These are phyloP conservation scores for Cladosporium sphaerospermum DNA, from an alignment of 2,329 filamentous ascomycete genomes.

Conservation along the genomic window DNA sequence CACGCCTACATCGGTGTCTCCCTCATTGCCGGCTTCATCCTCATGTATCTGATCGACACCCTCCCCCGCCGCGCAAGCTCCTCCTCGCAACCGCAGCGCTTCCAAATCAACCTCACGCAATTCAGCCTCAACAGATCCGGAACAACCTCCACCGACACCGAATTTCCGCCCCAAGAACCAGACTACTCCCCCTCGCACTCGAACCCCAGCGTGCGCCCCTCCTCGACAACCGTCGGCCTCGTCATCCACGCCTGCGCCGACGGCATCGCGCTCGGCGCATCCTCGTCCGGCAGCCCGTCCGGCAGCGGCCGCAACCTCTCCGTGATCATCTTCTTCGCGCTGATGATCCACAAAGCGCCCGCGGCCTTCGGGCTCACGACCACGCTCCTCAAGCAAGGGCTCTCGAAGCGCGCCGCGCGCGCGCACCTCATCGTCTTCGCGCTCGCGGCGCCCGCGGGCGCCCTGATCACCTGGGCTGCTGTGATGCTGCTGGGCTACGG, in stretches of 20 bases:
- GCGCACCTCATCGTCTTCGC: constrained; percentile 88
- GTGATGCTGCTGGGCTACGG: constrained; percentile 66
- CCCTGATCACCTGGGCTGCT: constrained; percentile 73
- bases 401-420: constrained; percentile 78
- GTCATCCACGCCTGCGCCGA: constrained; percentile 94
- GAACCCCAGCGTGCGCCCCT: constrained; percentile 28
- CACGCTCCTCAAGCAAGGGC: constrained; percentile 79
- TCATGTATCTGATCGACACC: constrained; percentile 95
- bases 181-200: constrained; percentile 29
- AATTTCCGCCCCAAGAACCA: constrained; percentile 18
- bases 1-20: constrained; percentile 81
- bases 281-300: constrained; percentile 55
- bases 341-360: constrained; percentile 93
- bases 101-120: constrained; percentile 84
- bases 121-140: constrained; percentile 47
- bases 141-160: constrained; percentile 25
- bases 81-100: constrained; percentile 54
- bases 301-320: constrained; percentile 70
- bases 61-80: constrained; percentile 68
- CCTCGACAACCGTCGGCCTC: constrained; percentile 70
- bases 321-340: constrained; percentile 88
- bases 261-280: constrained; percentile 91
- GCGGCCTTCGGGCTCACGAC: constrained; percentile 93
- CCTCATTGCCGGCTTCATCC: constrained; percentile 78
- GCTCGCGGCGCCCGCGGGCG: constrained; percentile 80